These are phyloP conservation scores for Thalassia testudinum DNA, from an alignment of 116 monocot species.

Conservation along the genomic window DNA sequence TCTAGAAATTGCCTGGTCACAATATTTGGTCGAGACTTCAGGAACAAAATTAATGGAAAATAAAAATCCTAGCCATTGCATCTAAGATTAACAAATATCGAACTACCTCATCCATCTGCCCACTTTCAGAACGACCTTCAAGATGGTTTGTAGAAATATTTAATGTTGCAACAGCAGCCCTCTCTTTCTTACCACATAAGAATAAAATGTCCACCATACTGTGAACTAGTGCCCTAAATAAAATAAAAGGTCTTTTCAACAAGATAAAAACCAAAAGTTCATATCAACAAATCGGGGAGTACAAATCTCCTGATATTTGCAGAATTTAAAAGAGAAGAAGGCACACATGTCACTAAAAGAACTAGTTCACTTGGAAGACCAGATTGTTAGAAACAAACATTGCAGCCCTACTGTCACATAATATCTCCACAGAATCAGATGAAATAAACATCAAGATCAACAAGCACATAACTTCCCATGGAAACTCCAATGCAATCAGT, in stretches of 20 bases:
- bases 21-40: not conserved
- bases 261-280: not conserved
- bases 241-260: no score
- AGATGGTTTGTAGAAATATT: slow-evolving; percentile 16
- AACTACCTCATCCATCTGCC: slow-evolving; percentile 41
- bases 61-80: not conserved
- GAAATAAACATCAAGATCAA: no score
- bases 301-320: no score
- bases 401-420: no score
- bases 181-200: slow-evolving; percentile 62
- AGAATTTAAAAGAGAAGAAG: no score
- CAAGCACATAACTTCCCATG: no score
- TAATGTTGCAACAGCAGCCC: slow-evolving; percentile 61
- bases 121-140: slow-evolving; percentile 17
- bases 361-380: no score
- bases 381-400: no score
- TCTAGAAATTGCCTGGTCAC: slow-evolving; percentile 36
- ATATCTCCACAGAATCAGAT: no score
- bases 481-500: no score
- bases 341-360: no score
- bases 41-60: not conserved
- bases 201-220: slow-evolving; percentile 95
- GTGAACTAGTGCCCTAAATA: slow-evolving; percentile 70
- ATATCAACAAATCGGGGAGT: no score
- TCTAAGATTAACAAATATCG: slow-evolving; percentile 2